These are phyloP conservation scores for Botrytis sinoallii DNA, from an alignment of 2,329 filamentous ascomycete genomes.

Conservation along the genomic window DNA sequence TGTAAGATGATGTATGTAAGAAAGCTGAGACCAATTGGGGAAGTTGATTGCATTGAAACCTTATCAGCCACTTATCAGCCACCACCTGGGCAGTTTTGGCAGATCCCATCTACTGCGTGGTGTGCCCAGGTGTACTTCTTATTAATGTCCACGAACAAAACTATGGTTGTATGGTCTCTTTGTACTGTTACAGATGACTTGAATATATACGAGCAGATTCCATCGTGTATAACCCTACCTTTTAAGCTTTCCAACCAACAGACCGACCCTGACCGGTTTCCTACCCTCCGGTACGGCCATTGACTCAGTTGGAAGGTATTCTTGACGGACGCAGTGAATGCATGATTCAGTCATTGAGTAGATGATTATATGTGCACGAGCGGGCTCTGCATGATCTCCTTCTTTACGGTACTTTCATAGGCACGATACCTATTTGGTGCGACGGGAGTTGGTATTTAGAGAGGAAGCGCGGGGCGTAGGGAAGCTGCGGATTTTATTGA, in stretches of 20 bases:
- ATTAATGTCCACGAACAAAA: not conserved
- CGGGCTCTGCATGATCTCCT: slow-evolving; percentile 20
- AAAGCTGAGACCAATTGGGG: not conserved
- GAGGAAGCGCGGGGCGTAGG: not conserved
- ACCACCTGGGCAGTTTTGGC: not conserved
- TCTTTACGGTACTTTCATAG: not conserved
- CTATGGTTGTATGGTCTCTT: not conserved
- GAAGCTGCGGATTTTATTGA: not conserved
- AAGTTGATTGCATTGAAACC: not conserved
- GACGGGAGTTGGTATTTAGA: slow-evolving; percentile 6
- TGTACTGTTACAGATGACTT: not conserved
- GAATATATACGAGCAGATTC: not conserved
- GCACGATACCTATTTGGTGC: not conserved
- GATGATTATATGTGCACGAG: slow-evolving; percentile 16
- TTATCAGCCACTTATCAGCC: not conserved
- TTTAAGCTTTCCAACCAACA: not conserved
- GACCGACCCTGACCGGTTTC: not conserved
- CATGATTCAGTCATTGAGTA: not conserved
- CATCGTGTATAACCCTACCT: not conserved
- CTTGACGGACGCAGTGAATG: not conserved
- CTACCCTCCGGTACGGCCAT: not conserved
- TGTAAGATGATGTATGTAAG: not conserved
- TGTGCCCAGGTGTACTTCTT: not conserved
- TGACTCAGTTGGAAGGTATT: not conserved
- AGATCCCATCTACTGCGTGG: not conserved